Conservation (phyloP, 228 moss, liverwort and hornwort genomes). For the Sphagnum fallax region DNA sequence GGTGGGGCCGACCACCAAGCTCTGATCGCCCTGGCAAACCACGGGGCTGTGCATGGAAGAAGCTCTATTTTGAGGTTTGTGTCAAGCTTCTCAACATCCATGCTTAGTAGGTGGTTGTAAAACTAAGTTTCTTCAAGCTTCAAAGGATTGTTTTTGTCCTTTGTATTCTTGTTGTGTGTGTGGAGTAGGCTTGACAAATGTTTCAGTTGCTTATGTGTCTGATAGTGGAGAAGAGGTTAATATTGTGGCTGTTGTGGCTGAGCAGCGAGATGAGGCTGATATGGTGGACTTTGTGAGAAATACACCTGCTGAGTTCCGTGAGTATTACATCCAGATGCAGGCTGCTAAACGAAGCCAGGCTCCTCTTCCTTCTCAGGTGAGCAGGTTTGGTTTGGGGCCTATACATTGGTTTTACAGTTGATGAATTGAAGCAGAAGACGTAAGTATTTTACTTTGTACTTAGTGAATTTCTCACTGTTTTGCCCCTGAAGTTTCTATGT, state of each 20-base stretch:
- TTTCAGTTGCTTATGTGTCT: background rate
- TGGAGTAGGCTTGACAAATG: background rate
- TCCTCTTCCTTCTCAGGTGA: constrained; percentile 77
- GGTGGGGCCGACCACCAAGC: constrained; percentile 74
- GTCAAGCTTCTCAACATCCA: background rate
- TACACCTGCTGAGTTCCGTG: constrained; percentile 82
- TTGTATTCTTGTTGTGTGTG: background rate
- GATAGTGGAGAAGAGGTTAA: no score
- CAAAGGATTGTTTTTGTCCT: no score
- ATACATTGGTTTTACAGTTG: background rate
- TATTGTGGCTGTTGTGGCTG: constrained; percentile 6
- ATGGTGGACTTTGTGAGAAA: constrained; percentile 84
- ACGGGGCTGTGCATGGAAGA: constrained; percentile 90
- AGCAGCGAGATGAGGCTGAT: constrained; percentile 87
- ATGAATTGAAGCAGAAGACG: background rate
- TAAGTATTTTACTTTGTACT: background rate
- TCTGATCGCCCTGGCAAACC: constrained; percentile 54
- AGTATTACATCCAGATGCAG: constrained; percentile 98
- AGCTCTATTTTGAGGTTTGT: constrained; percentile 88
- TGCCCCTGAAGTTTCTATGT: background rate
- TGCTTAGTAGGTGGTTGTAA: background rate
- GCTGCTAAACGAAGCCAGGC: constrained; percentile 95
- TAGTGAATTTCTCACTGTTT: background rate
- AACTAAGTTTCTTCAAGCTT: background rate
- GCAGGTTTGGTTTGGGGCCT: background rate